Percentiles rank a stretch among this genome's conserved stretches.
Evolutionary conservation across 2,329 filamentous ascomycete species (phyloP).

Genomic region (Aspergillus sp.): DNA sequence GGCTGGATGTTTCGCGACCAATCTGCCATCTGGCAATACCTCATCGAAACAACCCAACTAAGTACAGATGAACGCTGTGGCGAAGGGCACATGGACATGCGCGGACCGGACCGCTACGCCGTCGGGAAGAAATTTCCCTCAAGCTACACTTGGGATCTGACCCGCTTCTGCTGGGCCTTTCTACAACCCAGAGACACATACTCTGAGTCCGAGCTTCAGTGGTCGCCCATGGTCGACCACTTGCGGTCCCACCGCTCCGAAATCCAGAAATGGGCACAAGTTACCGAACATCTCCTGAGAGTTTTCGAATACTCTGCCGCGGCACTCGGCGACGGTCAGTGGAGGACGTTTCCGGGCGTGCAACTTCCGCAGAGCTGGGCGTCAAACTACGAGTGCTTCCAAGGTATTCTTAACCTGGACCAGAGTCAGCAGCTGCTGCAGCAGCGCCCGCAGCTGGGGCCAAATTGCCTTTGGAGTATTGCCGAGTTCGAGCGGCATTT

Average conservation of each 20-base stretch:
- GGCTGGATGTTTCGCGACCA: slow-evolving; percentile 13
- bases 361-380: slow-evolving; percentile 3
- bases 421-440: neutral
- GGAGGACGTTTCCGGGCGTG: slow-evolving; percentile 2
- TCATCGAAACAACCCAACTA: neutral
- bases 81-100: neutral
- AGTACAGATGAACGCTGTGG: neutral
- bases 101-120: neutral
- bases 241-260: neutral
- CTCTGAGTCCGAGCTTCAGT: neutral
- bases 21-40: slow-evolving; percentile 4
- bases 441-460: neutral
- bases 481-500: slow-evolving; percentile 1
- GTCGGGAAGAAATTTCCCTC: neutral
- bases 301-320: neutral
- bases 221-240: neutral
- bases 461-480: neutral
- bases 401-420: neutral
- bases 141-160: slow-evolving; percentile 7
- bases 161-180: slow-evolving; percentile 12
- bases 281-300: slow-evolving; percentile 1
- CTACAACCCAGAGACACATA: neutral
- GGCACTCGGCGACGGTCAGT: neutral
- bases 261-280: slow-evolving; percentile 7
- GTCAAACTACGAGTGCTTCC: neutral